Conservation (phyloP, 2,329 filamentous ascomycete species). For the Stemphylium beticola region DNA sequence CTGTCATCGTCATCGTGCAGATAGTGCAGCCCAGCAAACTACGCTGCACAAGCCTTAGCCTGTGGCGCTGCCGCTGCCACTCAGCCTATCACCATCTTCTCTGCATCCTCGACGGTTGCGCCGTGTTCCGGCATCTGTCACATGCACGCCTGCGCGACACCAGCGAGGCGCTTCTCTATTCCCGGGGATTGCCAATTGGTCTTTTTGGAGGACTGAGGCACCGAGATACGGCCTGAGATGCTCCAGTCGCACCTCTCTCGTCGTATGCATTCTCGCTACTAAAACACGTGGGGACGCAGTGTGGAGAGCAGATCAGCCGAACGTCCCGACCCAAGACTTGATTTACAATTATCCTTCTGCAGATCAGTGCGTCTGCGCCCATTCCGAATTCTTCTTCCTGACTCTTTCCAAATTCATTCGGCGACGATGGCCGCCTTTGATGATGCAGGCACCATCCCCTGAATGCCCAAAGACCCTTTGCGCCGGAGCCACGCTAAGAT, state of each 20-base stretch:
- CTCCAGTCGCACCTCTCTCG: background rate
- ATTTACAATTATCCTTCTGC: constrained; percentile 18
- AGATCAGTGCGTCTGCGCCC: constrained; percentile 17
- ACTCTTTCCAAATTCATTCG: constrained; percentile 2
- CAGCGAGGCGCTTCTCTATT: background rate
- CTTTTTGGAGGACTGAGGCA: too few species aligned
- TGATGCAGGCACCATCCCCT: background rate
- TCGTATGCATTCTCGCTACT: background rate
- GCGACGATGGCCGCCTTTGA: background rate
- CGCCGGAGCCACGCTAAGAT: background rate
- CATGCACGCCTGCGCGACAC: constrained; percentile 2
- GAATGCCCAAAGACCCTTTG: background rate
- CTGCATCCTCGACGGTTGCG: constrained; percentile 1
- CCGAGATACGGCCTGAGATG: too few species aligned
- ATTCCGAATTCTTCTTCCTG: background rate
- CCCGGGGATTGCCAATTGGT: background rate
- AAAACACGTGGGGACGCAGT: constrained; percentile 29
- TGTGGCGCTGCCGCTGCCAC: constrained; percentile 11
- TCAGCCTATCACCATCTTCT: constrained; percentile 7
- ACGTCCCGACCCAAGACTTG: constrained; percentile 18
- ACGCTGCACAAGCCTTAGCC: constrained; percentile 12
- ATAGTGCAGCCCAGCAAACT: background rate
- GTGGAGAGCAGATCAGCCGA: constrained; percentile 29
- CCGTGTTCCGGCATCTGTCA: constrained; percentile 6
- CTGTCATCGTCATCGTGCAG: constrained; percentile 24